Base-by-base conservation (phyloP, 371 early-diverging fungal species). In the Dichotomocladium elegans region DNA sequence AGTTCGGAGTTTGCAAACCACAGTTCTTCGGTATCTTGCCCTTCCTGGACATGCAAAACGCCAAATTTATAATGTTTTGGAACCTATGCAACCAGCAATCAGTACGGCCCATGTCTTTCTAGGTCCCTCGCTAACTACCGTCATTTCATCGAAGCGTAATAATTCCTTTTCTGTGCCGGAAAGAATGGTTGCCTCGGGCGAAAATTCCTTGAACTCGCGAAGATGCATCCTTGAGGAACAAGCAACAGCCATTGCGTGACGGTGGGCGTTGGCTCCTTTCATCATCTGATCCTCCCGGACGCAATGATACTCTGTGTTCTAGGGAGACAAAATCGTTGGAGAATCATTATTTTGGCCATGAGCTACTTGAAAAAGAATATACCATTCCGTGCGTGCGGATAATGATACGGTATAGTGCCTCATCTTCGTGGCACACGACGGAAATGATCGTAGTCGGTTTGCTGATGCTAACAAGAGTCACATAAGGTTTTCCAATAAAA, bases 41-140 rank as follows among this genome's bases (percentile, higher is more conserved):
- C 83, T 9, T 74, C 65, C 33, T 58, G 70, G 0, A 90, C 70
- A 51, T 84, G 76, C 22, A 82, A 67, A 11, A 92, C 74, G 3
- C 91, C 92, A 80, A 92, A 91, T 63, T 92, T 92, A 63, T 90
- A 92, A 51, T 75, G 68, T 33, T 85, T 69, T 33, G 87, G 87
- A 30, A 88, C 74, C 74, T 86, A 47, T 15, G 8, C 19, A 40
- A 6, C 9, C 0, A 79, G 0, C 8, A 17, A 17, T 41, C 21
- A 47, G 43, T 8, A 26, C n/a, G 6, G 15, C 9, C 14, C 28
- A 3, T 28, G 1, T 30, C 22, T 14, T 30, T 12, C 27, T 27
- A 24, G 6, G 33, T 24, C 3, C 15, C 34, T 28, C 50, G 14
- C n/a, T 21, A 46, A 58, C 53, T 64, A 66, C 69, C 53, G 69